Conservation (phyloP, 2,329 filamentous ascomycete species). For the Hypoxylon sp. region DNA sequence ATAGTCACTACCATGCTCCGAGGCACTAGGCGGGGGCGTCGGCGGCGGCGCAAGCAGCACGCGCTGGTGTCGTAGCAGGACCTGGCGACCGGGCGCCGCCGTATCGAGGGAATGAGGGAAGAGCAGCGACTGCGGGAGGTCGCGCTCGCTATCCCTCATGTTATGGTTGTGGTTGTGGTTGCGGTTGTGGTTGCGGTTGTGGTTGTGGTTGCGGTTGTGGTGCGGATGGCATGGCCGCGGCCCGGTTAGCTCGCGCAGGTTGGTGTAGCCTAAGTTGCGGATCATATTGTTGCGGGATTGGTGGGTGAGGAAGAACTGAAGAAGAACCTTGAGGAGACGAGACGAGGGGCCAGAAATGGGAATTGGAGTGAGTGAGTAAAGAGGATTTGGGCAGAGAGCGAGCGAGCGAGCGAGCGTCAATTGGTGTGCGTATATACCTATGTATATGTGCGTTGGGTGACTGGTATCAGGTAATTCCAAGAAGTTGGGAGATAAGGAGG, state of each 20-base stretch:
- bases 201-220: slow-evolving; percentile 7
- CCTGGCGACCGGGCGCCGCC: slow-evolving; percentile 27
- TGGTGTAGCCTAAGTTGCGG: neutral
- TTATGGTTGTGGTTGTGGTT: too few relatives aligned
- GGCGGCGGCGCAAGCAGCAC: slow-evolving; percentile 27
- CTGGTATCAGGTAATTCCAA: neutral
- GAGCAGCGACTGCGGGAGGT: slow-evolving; percentile 39
- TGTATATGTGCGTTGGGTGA: neutral
- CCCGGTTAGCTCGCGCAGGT: neutral
- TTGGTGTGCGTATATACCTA: neutral
- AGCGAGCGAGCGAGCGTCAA: neutral
- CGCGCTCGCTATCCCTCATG: slow-evolving; percentile 23
- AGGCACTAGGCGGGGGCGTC: neutral
- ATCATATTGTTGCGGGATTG: neutral
- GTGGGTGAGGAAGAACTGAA: neutral
- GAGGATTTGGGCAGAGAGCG: too few relatives aligned
- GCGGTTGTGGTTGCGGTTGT: too few relatives aligned
- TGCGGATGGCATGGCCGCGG: neutral
- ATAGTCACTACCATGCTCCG: neutral
- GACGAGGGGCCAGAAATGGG: neutral
- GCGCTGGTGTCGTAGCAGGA: slow-evolving; percentile 42
- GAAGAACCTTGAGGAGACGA: neutral
- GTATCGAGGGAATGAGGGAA: slow-evolving; percentile 34
- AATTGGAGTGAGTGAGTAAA: too few relatives aligned
- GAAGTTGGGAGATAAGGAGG: neutral